Base-by-base conservation (phyloP, 2,329 filamentous ascomycete genomes). In the Cryphonectria japonica region DNA sequence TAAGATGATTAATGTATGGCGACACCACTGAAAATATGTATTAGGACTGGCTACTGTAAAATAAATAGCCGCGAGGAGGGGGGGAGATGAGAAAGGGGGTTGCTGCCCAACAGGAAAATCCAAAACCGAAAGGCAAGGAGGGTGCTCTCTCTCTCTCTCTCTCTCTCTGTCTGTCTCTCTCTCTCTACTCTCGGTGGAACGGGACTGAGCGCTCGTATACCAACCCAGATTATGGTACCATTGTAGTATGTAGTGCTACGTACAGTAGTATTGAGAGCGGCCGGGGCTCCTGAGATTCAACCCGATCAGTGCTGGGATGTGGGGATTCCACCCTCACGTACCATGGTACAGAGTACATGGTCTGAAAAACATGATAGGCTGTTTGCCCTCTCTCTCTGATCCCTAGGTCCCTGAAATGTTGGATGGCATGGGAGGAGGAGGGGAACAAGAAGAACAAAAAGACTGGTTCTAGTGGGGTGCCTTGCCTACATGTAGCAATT, bases 131-230 rank as follows among this genome's bases (percentile, higher is more conserved):
- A 13, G 26, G 13, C 6, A 5, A 32, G 13, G 54, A 19, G 29
- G 26, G 26, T 26, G n/a, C 19, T 13, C 52, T 29, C n/a, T 32
- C 4, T 26, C 26, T 26, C 26, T 26, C 26, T 26, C 26, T 26
- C 26, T 26, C 26, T 26, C 26, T 26, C 26, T 26, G n/a, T n/a
- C n/a, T n/a, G n/a, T 26, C 26, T 26, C 26, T 26, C 26, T 26
- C 26, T 26, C 26, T 26, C 26, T 26, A 26, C 26, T 26, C 26
- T 29, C 26, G 26, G 52, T 57, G 52, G 52, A 26, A 57, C 52
- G 52, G n/a, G 29, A 59, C 54, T 32, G 54, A 59, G 54, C 54
- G 54, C 29, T 59, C 54, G 54, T 59, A 59, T 59, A 59, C n/a
- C 52, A 26, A 50, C 46, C 46, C 46, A 50, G 46, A n/a, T 7